Evolutionary conservation across 2,329 filamentous ascomycete species (phyloP).

Genomic region (Podosphaera xanthii): DNA sequence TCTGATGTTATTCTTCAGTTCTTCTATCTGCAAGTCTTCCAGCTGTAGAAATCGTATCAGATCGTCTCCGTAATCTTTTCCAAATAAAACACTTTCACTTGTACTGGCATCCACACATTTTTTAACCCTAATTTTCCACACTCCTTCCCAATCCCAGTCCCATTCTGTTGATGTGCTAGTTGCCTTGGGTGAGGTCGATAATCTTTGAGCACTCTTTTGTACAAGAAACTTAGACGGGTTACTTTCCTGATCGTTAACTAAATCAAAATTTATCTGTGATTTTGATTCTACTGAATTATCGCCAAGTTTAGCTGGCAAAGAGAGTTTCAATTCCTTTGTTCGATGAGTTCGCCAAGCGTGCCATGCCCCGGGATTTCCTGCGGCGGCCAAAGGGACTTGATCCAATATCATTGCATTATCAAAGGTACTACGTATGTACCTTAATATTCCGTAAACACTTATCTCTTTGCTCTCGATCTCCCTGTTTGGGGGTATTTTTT

Average conservation of each 20-base stretch:
- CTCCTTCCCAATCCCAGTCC: constrained; percentile 95
- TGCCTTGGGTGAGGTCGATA: neutral
- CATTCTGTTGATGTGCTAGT: constrained; percentile 29
- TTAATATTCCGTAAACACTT: constrained; percentile 44
- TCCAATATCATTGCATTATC: constrained; percentile 58
- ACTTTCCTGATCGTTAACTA: neutral
- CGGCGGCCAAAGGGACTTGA: constrained; percentile 53
- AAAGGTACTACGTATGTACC: constrained; percentile 67
- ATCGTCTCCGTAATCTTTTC: constrained; percentile 41
- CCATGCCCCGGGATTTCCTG: constrained; percentile 80
- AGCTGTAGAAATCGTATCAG: constrained; percentile 46
- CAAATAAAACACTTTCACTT: constrained; percentile 61
- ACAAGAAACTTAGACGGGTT: neutral
- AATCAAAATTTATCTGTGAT: too few relatives aligned
- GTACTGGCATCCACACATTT: constrained; percentile 56
- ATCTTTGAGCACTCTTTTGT: neutral
- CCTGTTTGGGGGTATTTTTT: neutral
- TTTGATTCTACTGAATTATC: neutral
- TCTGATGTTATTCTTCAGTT: constrained; percentile 33
- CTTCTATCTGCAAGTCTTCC: constrained; percentile 33
- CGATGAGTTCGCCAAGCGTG: constrained; percentile 72
- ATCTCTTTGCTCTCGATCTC: constrained; percentile 4
- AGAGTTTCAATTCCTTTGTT: constrained; percentile 23
- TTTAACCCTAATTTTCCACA: constrained; percentile 78
- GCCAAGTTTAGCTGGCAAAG: neutral